Base-by-base conservation (phyloP, 2,329 filamentous ascomycete species). In the Phoma sp. region DNA sequence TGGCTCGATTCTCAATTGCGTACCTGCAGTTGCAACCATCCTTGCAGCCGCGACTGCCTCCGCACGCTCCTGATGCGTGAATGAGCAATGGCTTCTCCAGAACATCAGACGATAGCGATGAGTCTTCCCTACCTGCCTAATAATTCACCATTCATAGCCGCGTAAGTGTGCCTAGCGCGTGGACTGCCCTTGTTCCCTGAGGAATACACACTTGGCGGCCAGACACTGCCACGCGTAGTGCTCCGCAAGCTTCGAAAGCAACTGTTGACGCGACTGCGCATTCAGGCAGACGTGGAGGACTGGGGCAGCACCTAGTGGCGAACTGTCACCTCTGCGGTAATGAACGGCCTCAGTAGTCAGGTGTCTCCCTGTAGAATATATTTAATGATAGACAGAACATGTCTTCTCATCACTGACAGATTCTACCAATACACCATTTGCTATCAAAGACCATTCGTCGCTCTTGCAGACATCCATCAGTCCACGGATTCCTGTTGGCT, bases 21-120 rank as follows among this genome's bases (percentile, higher is more conserved):
- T 41, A 38, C 52, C 52, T 46, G 52, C 52, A 49, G 41, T 35
- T 41, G 14, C 13, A 55, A 37, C 50, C 52, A 55, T 55, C n/a
- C 8, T 24, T 48, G 42, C 30, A 32, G 18, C 9, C 37, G 24
- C 40, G 47, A 38, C 38, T 35, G 50, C 27, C 14, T 14, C 23
- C 37, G 33, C 30, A 41, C 39, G 39, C 40, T 24, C 25, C 46
- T 14, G 13, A 55, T 13, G 18, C 29, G 39, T 38, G 2, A 18
- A 18, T 18, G 36, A 41, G 46, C 40, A 37, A 32, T 49, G 29
- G 33, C 30, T 23, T 36, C 11, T 38, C 45, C 52, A 33, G 46
- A 46, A 38, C 10, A 13, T 35, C 7, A 40, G 36, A 37, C 27
- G 30, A 36, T 37, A 29, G 8, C 30, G 10, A 50, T 55, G 52